These are phyloP conservation scores for Sanghuangporus sanghuang DNA, from an alignment of 1,284 basidiomycete species.

Conservation along the genomic window DNA sequence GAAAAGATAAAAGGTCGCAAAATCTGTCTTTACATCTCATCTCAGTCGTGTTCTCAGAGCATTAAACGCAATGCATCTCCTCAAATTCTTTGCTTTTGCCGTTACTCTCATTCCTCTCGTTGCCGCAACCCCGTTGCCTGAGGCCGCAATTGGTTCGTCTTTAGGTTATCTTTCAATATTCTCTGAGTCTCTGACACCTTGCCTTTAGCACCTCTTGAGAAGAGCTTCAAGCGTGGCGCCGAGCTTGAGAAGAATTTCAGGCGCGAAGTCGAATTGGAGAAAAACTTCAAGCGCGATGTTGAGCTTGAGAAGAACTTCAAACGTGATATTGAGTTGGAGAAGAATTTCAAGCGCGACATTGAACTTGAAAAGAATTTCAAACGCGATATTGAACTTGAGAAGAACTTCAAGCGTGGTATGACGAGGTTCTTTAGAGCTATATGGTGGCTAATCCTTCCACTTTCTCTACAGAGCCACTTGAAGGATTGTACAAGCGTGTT, in stretches of 20 bases:
- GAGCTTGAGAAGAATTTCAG: constrained; percentile 1
- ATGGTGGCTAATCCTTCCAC: too few relatives aligned
- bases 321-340: neutral
- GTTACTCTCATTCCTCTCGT: neutral
- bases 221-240: constrained; percentile 1
- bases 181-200: neutral
- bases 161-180: neutral
- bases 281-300: neutral
- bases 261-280: neutral
- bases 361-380: constrained; percentile 4
- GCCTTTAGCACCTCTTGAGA: neutral
- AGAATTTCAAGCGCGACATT: neutral
- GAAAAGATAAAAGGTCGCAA: too few relatives aligned
- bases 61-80: constrained; percentile 4
- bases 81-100: neutral
- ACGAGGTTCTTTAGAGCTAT: too few relatives aligned
- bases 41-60: too few relatives aligned
- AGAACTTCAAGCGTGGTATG: too few relatives aligned
- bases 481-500: neutral
- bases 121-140: neutral
- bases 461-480: neutral
- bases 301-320: neutral
- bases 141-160: neutral
- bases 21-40: too few relatives aligned
- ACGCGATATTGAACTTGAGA: neutral